phyloP scores from a whole-genome alignment of 73 alveolate genomes.

The Paraurostyla sp. region DNA sequence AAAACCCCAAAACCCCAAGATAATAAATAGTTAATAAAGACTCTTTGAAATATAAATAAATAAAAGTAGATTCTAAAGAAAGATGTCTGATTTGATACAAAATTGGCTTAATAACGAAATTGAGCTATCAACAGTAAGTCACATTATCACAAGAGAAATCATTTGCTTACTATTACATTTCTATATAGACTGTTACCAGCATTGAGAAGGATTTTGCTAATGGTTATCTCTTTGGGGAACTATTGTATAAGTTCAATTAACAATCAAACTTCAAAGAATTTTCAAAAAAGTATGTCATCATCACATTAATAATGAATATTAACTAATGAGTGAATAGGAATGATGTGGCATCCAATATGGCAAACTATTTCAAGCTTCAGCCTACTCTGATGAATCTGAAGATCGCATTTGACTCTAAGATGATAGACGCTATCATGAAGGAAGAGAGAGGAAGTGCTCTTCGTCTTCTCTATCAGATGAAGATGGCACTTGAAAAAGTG shows the following conservation, averaged over 20 bases:
- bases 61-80: constrained; percentile 49
- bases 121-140: constrained; percentile 75
- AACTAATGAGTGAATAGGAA: constrained; percentile 57
- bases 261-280: constrained; percentile 90
- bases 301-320: constrained; percentile 28
- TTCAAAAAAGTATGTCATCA: constrained; percentile 80
- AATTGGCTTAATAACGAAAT: constrained; percentile 96
- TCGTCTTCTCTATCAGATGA: constrained; percentile 81
- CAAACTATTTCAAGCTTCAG: constrained; percentile 88
- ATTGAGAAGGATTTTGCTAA: constrained; percentile 97
- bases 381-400: constrained; percentile 92
- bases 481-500: constrained; percentile 87
- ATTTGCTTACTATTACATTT: not conserved
- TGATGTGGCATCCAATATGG: constrained; percentile 82
- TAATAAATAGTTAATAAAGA: too few relatives aligned
- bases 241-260: constrained; percentile 94
- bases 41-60: constrained; percentile 12
- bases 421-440: constrained; percentile 88
- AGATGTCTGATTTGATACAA: constrained; percentile 77
- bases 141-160: not conserved
- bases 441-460: constrained; percentile 90
- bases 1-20: too few relatives aligned
- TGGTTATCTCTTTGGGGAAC: constrained; percentile 97
- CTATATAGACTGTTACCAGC: constrained; percentile 84
- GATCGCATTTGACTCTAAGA: constrained; percentile 89